Percentiles rank a stretch among this genome's conserved stretches.
Conservation (phyloP, 179 eudicot species). For the Heliamphora pulchella region DNA sequence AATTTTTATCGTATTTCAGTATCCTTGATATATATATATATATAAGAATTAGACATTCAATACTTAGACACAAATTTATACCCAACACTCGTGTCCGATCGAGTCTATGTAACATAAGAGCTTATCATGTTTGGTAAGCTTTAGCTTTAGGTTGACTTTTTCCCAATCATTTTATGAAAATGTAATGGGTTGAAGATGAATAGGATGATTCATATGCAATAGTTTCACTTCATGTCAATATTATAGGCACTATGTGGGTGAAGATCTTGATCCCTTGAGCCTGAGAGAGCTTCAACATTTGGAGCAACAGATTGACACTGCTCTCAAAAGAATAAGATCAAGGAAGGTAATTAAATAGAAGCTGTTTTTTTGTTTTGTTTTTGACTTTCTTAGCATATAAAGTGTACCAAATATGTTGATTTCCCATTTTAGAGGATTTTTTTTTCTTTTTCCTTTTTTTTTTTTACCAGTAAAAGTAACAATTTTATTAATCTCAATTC, state of each 20-base stretch:
- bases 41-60: no score
- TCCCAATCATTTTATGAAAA: background rate
- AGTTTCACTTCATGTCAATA: background rate
- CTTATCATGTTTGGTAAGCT: background rate
- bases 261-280: constrained; percentile 57
- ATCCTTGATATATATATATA: no score
- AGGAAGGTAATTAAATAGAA: constrained; percentile 45
- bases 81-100: no score
- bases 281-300: constrained; percentile 66
- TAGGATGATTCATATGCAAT: no score
- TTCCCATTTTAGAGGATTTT: background rate
- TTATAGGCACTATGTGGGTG: constrained; percentile 70
- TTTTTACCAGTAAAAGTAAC: no score
- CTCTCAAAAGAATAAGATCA: constrained; percentile 60
- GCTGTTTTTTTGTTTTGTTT: background rate
- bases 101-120: no score
- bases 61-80: no score
- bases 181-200: background rate
- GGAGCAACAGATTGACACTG: constrained; percentile 73
- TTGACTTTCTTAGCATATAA: background rate
- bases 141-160: background rate
- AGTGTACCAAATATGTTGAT: background rate
- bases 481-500: background rate
- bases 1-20: no score
- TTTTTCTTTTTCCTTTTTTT: no score